phyloP scores from a whole-genome alignment of 2,329 filamentous ascomycete genomes.

The Epichloe coenophiala region DNA sequence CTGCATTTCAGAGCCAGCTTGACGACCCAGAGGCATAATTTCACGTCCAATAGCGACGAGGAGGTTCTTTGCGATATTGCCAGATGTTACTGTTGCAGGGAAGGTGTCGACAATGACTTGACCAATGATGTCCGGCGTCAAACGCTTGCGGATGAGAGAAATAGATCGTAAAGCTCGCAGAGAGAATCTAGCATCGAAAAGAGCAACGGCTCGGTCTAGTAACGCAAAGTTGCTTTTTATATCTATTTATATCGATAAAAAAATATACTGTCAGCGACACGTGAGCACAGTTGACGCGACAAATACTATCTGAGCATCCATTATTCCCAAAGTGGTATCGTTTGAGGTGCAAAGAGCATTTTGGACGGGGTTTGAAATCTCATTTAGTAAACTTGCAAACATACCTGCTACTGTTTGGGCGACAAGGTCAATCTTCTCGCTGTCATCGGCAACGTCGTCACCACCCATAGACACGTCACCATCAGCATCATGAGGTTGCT shows the following conservation, averaged over 20 bases:
- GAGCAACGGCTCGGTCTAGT: slow-evolving; percentile 77
- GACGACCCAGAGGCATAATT: slow-evolving; percentile 46
- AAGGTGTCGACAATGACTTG: slow-evolving; percentile 75
- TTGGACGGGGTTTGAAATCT: too few relatives aligned
- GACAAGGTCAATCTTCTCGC: slow-evolving; percentile 46
- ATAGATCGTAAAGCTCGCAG: slow-evolving; percentile 89
- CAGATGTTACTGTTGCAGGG: slow-evolving; percentile 45
- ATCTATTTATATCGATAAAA: slow-evolving; percentile 38
- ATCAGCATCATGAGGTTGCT: slow-evolving; percentile 45
- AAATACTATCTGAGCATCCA: too few relatives aligned
- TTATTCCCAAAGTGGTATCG: not conserved
- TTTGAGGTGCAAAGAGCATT: not conserved
- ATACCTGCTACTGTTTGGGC: slow-evolving; percentile 48
- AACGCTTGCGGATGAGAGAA: slow-evolving; percentile 84
- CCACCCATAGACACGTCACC: slow-evolving; percentile 62
- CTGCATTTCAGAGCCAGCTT: slow-evolving; percentile 54
- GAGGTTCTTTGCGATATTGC: slow-evolving; percentile 53
- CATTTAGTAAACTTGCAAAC: slow-evolving; percentile 7
- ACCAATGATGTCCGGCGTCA: slow-evolving; percentile 68
- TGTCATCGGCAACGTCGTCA: slow-evolving; percentile 38
- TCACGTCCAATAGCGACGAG: slow-evolving; percentile 57
- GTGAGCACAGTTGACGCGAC: not conserved
- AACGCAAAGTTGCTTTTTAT: slow-evolving; percentile 90
- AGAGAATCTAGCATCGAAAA: slow-evolving; percentile 92
- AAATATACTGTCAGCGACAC: slow-evolving; percentile 7